Evolutionary conservation across 495 filamentous ascomycete species (phyloP).

Genomic region (Neurospora sublineolata): DNA sequence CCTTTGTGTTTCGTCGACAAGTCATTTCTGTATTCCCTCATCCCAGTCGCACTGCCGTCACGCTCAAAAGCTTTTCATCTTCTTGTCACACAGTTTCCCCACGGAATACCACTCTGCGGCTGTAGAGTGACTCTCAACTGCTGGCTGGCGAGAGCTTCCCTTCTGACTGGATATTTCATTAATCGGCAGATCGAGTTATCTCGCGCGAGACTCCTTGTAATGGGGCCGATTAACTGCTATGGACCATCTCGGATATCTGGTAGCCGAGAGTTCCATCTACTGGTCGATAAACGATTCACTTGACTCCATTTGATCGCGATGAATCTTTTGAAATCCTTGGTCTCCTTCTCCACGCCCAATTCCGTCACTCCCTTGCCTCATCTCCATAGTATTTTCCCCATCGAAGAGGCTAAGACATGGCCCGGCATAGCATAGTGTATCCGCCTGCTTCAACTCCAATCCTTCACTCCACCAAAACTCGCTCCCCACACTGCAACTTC

Average conservation of each 20-base stretch:
- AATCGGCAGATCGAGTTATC: not conserved
- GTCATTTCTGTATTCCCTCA: not conserved
- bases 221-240: not conserved
- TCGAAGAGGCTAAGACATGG: not conserved
- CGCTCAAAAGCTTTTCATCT: not conserved
- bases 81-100: not conserved
- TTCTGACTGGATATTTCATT: not conserved
- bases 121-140: not conserved
- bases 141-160: not conserved
- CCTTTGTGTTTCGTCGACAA: not conserved
- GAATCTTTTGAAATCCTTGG: not conserved
- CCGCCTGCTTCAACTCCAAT: not conserved
- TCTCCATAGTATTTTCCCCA: not conserved
- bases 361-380: not conserved
- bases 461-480: not conserved
- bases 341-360: not conserved
- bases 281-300: not conserved
- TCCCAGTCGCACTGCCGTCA: not conserved
- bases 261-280: not conserved
- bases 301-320: not conserved
- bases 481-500: not conserved
- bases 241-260: not conserved
- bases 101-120: not conserved
- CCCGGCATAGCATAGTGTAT: not conserved
- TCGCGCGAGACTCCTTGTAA: not conserved